These are phyloP conservation scores for Bacterosira constricta DNA, from an alignment of 108 stramenopile genomes.

Conservation along the genomic window DNA sequence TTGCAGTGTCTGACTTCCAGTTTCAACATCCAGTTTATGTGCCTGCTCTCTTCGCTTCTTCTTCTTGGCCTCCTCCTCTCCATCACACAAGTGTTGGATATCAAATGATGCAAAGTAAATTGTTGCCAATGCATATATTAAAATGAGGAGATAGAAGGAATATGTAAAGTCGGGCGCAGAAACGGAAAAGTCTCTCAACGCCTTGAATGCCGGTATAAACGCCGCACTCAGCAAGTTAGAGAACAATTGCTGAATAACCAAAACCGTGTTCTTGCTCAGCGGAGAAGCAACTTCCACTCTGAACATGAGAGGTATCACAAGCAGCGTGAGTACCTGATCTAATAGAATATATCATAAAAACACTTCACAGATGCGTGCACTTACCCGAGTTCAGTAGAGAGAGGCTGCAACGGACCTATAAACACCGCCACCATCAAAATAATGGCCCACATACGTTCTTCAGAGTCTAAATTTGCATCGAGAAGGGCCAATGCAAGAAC, in stretches of 20 bases:
- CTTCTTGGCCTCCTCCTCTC: too few relatives aligned
- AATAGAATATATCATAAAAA: neutral
- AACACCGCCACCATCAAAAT: slow-evolving; percentile 70
- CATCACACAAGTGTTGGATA: too few relatives aligned
- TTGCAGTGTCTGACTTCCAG: too few relatives aligned
- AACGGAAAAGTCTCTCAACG: slow-evolving; percentile 59
- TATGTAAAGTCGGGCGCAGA: slow-evolving; percentile 62
- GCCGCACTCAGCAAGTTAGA: slow-evolving; percentile 76
- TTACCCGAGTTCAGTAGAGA: slow-evolving; percentile 56
- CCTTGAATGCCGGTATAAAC: slow-evolving; percentile 79
- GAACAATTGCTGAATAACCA: slow-evolving; percentile 82
- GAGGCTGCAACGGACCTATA: slow-evolving; percentile 77
- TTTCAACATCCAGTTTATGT: neutral
- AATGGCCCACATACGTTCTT: slow-evolving; percentile 55
- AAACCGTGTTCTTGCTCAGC: slow-evolving; percentile 73
- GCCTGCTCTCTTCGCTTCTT: neutral
- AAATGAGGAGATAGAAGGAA: slow-evolving; percentile 74
- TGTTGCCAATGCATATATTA: slow-evolving; percentile 64
- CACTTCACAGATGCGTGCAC: neutral
- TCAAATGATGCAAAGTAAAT: slow-evolving; percentile 85
- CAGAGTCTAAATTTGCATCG: slow-evolving; percentile 65
- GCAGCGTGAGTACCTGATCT: neutral
- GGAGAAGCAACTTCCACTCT: slow-evolving; percentile 77
- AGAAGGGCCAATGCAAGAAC: slow-evolving; percentile 71
- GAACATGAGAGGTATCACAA: neutral